Evolutionary conservation across 2,329 filamentous ascomycete genomes (phyloP).

Genomic region (Penicillium sp.): DNA sequence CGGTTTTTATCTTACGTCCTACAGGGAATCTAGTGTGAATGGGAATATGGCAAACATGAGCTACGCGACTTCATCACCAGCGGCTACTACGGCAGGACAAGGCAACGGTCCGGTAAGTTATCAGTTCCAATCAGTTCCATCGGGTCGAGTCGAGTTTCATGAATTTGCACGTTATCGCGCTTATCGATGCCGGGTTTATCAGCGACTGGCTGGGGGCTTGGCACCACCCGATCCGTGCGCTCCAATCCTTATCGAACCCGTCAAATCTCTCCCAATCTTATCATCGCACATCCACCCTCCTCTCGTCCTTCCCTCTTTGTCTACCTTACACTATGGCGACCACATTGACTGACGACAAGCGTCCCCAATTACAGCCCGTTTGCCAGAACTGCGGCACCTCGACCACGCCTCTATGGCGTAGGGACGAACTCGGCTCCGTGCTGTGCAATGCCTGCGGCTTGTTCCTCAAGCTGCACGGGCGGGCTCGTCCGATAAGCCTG

Average conservation of each 20-base stretch:
- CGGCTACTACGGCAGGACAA: conserved; percentile 64
- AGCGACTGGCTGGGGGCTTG: conserved; percentile 33
- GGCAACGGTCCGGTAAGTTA: conserved; percentile 48
- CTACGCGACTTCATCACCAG: conserved; percentile 63
- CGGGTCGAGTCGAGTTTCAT: not conserved
- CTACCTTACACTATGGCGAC: conserved; percentile 41
- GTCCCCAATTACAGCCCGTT: conserved; percentile 76
- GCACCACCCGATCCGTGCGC: conserved; percentile 34
- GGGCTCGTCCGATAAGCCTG: conserved; percentile 87
- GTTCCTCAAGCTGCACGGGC: conserved; percentile 94
- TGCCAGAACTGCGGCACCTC: conserved; percentile 96
- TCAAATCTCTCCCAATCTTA: conserved; percentile 46
- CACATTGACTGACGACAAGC: conserved; percentile 49
- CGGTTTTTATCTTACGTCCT: conserved; percentile 1
- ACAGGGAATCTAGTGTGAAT: conserved; percentile 42
- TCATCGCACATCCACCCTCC: conserved; percentile 38
- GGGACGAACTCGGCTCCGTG: conserved; percentile 92
- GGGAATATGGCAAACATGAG: conserved; percentile 59
- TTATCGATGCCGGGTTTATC: conserved; percentile 33
- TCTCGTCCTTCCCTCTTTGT: conserved; percentile 25
- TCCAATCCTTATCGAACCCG: conserved; percentile 49
- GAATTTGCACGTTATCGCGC: conserved; percentile 22
- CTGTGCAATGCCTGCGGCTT: conserved; percentile 98
- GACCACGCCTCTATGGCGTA: conserved; percentile 93
- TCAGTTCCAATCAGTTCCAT: not conserved